A percentile compares a stretch with the other conserved stretches of the same genome.
Conservation (phyloP, 768 basidiomycete genomes). For the Melanogaster broomeanus region DNA sequence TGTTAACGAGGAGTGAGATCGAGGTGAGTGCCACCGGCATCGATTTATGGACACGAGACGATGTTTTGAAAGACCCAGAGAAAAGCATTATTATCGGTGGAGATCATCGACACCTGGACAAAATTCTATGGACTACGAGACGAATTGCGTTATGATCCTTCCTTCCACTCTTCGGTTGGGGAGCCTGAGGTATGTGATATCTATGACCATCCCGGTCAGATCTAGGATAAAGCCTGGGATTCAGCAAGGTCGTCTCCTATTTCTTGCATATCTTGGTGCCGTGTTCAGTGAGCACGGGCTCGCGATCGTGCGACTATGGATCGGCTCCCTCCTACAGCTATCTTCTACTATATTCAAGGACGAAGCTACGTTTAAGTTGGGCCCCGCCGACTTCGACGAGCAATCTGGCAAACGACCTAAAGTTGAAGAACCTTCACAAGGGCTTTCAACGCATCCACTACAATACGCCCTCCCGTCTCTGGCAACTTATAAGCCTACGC, state of each 20-base stretch:
- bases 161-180: slow-evolving; percentile 24
- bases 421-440: slow-evolving; percentile 32
- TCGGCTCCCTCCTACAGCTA: slow-evolving; percentile 41
- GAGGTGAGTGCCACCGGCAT: slow-evolving; percentile 43
- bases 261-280: slow-evolving; percentile 69
- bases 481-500: slow-evolving; percentile 22
- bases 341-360: slow-evolving; percentile 21
- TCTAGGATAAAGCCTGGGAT: slow-evolving; percentile 13
- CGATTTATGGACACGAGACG: slow-evolving; percentile 19
- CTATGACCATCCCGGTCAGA: slow-evolving; percentile 12
- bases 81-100: slow-evolving; percentile 28
- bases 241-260: slow-evolving; percentile 58
- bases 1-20: slow-evolving; percentile 49
- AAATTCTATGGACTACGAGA: slow-evolving; percentile 37
- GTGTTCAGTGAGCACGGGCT: slow-evolving; percentile 58
- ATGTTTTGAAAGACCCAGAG: slow-evolving; percentile 28
- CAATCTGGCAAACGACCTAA: slow-evolving; percentile 32
- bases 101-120: slow-evolving; percentile 40
- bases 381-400: slow-evolving; percentile 26
- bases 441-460: slow-evolving; percentile 27
- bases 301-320: slow-evolving; percentile 55
- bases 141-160: slow-evolving; percentile 34
- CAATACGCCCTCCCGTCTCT: slow-evolving; percentile 19
- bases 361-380: slow-evolving; percentile 13
- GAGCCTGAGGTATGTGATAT: slow-evolving; percentile 40